Percentiles rank a stretch among this genome's conserved stretches.
Evolutionary conservation across 1,139 yeast genomes (phyloP).

Genomic region (Sugiyamaella paludigena): DNA sequence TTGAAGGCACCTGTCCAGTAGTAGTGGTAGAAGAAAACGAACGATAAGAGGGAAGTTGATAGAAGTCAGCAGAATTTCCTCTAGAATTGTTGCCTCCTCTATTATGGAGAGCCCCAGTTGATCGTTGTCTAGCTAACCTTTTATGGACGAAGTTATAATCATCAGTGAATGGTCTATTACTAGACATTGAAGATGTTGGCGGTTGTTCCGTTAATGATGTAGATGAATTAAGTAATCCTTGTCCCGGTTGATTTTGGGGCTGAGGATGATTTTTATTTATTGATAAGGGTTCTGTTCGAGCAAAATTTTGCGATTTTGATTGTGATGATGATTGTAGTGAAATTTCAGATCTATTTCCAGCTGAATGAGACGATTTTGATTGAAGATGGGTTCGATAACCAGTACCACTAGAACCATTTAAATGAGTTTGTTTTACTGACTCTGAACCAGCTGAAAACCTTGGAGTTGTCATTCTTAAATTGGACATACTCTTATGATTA

Average conservation of each 20-base stretch:
- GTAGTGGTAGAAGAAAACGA: neutral
- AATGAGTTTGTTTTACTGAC: too few species aligned
- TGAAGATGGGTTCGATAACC: slow-evolving; percentile 3
- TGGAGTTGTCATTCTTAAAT: neutral
- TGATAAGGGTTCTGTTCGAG: too few species aligned
- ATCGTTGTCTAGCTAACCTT: slow-evolving; percentile 14
- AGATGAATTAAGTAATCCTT: neutral
- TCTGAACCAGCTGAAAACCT: neutral
- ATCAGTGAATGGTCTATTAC: slow-evolving; percentile 13
- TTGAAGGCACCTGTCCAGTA: too few species aligned
- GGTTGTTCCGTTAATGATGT: neutral
- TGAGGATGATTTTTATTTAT: too few species aligned
- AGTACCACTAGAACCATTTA: neutral
- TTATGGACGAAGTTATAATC: slow-evolving; percentile 16
- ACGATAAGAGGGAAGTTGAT: slow-evolving; percentile 1
- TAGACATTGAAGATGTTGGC: slow-evolving; percentile 7
- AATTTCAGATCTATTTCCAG: slow-evolving; percentile 1
- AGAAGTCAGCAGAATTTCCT: neutral
- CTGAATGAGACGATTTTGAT: slow-evolving; percentile 1
- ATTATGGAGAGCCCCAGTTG: slow-evolving; percentile 8
- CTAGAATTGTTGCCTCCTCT: neutral
- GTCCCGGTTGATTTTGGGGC: too few species aligned
- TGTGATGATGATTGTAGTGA: too few species aligned
- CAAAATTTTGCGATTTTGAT: too few species aligned
- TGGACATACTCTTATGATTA: too few species aligned